A percentile compares a stretch with the other conserved stretches of the same genome.
phyloP scores from a whole-genome alignment of 768 basidiomycete genomes.

The Russula sp. region DNA sequence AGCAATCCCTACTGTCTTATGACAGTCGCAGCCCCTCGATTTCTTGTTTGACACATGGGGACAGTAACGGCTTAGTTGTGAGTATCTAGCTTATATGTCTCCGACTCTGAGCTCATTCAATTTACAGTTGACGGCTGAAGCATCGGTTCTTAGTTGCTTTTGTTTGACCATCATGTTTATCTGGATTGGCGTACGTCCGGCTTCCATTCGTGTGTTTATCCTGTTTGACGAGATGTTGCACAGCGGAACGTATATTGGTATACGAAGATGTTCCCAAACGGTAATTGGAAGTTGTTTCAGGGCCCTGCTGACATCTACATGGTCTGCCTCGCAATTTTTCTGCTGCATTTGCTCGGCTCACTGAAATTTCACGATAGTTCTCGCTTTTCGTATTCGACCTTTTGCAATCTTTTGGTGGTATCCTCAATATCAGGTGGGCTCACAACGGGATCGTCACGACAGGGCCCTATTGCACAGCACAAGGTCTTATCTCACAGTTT shows the following conservation, averaged over 20 bases:
- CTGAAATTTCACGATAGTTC: conserved; percentile 31
- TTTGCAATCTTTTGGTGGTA: conserved; percentile 41
- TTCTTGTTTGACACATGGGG: conserved; percentile 37
- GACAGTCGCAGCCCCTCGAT: neutral
- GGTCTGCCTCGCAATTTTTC: conserved; percentile 32
- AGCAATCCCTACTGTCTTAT: neutral
- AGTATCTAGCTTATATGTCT: conserved; percentile 8
- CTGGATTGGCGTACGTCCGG: conserved; percentile 26
- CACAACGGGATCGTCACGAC: conserved; percentile 34
- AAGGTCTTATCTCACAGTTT: too few relatives aligned
- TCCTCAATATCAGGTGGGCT: conserved; percentile 40
- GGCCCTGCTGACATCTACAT: conserved; percentile 47
- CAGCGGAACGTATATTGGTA: conserved; percentile 24
- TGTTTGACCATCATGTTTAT: neutral
- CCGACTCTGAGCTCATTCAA: neutral
- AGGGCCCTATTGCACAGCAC: conserved; percentile 40
- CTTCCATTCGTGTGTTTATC: conserved; percentile 22
- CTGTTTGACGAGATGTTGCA: neutral
- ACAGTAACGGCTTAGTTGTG: conserved; percentile 42
- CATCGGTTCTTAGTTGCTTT: conserved; percentile 30
- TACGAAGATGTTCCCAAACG: neutral
- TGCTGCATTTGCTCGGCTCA: neutral
- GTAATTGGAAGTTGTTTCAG: conserved; percentile 29
- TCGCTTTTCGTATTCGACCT: conserved; percentile 37
- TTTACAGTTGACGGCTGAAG: conserved; percentile 38